Base-by-base conservation (phyloP, 306 rosid species). In the Vigna trinervia region DNA sequence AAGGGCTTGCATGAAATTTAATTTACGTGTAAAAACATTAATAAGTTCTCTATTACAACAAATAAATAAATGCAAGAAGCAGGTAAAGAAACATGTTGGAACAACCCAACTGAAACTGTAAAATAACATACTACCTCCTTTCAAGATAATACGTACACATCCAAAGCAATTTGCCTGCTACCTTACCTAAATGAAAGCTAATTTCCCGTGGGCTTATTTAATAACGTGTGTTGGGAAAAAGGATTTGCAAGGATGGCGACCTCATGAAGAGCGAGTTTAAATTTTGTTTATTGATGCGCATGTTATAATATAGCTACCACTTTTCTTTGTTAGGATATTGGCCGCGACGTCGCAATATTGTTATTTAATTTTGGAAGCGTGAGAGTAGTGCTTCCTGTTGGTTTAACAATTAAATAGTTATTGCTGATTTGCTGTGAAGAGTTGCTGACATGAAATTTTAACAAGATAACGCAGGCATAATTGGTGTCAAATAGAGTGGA, bases 81-180 rank as follows among this genome's bases (percentile, higher is more conserved):
- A 68, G 69, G 47, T 28, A 6, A 51, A 63, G 34, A 30, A 5
- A 13, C 22, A 12, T 28, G 66, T 60, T 34, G 38, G 38, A 30
- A 30, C 41, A 60, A n/a, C 66, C 66, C 6, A 13, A 28, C 6
- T 28, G 32, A 36, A 30, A 28, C 43, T 15, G 10, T 6, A 54
- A 39, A 19, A 41, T 3, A 51, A 13, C 30, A 53, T 63, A 51
- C 8, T 71, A 71, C 30, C 47, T 71, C 46, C 38, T 47, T 50
- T 26, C 8, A 30, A 1, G 47, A 70, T 59, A 14, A 8, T 8
- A 38, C 52, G 32, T 41, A 26, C 13, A 39, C 51, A 17, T 72
- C 60, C 30, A 38, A 66, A 74, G 47, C 54, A 46, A 51, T 74
- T 80, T 74, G 56, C 36, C 68, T 64, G 30, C 67, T 39, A 63